Conservation (phyloP, 768 basidiomycete species). For the Amylocystis lapponica region DNA sequence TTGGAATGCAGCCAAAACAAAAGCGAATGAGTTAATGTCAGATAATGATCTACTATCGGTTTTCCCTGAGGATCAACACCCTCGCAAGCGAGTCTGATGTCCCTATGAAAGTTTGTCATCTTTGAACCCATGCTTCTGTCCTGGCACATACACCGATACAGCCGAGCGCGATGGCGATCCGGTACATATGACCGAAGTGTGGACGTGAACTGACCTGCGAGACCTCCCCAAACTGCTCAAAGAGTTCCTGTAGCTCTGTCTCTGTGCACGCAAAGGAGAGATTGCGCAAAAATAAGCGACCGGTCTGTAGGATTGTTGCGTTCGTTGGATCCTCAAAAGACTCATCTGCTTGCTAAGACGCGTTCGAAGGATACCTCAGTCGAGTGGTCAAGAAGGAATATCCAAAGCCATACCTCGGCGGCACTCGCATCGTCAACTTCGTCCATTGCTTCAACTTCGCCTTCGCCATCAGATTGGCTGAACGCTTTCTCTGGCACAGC, state of each 20-base stretch:
- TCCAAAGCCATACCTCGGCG: not conserved
- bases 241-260: conserved; percentile 58
- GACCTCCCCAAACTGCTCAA: conserved; percentile 64
- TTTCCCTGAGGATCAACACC: conserved; percentile 41
- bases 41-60: conserved; percentile 53
- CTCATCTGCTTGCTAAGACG: not conserved
- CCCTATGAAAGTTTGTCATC: conserved; percentile 50
- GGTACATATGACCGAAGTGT: no score
- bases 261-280: conserved; percentile 82
- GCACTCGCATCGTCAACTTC: conserved; percentile 8
- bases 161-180: no score
- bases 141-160: not conserved
- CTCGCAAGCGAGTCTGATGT: conserved; percentile 46
- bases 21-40: conserved; percentile 18
- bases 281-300: conserved; percentile 90
- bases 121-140: not conserved
- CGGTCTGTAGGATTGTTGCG: conserved; percentile 61
- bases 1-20: not conserved
- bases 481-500: conserved; percentile 41
- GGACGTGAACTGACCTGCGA: conserved; percentile 55
- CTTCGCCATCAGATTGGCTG: conserved; percentile 59
- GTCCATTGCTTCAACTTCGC: not conserved
- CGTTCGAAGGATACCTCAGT: not conserved
- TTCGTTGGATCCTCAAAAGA: conserved; percentile 26
- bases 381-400: not conserved